Conservation (phyloP, 352 stramenopile genomes). For the Blastocystis sp. region DNA sequence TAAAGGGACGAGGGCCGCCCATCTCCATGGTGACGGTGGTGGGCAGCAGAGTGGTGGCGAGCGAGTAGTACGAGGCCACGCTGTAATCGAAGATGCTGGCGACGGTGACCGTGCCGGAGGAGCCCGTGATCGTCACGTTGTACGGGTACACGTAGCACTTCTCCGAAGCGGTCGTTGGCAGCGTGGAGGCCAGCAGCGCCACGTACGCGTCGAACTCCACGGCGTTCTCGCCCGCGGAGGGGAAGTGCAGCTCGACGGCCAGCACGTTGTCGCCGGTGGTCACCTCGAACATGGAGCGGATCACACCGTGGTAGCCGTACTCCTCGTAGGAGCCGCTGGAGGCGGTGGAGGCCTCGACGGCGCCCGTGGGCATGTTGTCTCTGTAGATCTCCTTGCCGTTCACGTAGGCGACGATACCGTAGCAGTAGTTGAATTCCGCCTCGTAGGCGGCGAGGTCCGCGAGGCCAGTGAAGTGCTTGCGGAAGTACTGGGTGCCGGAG, state of each 20-base stretch:
- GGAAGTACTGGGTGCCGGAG: slow-evolving; percentile 56
- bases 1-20: not conserved
- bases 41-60: not conserved
- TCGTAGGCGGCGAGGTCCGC: slow-evolving; percentile 38
- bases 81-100: not conserved
- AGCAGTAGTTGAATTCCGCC: not conserved
- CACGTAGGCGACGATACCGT: slow-evolving; percentile 56
- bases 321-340: not conserved
- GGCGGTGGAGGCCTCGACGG: not conserved
- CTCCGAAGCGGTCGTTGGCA: not conserved
- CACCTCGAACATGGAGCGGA: not conserved
- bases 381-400: slow-evolving; percentile 57
- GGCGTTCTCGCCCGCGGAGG: not conserved
- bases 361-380: slow-evolving; percentile 39
- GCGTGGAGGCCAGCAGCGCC: not conserved
- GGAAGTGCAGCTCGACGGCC: slow-evolving; percentile 33
- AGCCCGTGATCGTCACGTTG: not conserved
- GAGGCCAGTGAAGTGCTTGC: slow-evolving; percentile 4
- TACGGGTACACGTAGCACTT: not conserved
- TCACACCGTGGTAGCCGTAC: slow-evolving; percentile 13
- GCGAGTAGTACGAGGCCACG: not conserved
- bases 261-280: not conserved
- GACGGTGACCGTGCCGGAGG: no score
- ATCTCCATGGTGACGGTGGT: not conserved
- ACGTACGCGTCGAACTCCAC: not conserved